Base-by-base conservation (phyloP, 441 rosid species). In the Pelargonium citronellum region DNA sequence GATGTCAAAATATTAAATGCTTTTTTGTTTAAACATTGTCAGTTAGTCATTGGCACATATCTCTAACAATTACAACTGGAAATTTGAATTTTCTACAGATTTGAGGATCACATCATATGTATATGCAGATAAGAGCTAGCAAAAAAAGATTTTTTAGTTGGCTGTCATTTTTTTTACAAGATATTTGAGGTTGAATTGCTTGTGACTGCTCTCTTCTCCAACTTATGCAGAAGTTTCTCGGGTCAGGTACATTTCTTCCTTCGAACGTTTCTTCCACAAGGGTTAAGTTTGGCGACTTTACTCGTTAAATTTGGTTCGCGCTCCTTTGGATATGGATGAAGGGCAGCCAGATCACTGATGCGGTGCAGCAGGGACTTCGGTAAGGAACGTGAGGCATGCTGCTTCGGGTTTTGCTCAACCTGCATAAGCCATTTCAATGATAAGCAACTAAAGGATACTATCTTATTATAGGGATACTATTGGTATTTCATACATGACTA, bases 281-380 rank as follows among this genome's bases (percentile, higher is more conserved):
- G 76, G 73, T 74, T 53, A 63, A 72, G 53, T 6, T 67, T 77
- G 71, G 46, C 60, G 68, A 57, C 71, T 71, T 79, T 69, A 51
- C 76, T 47, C 22, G 78, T 24, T 0, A 10, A 30, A 71, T 81
- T 77, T 2, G 80, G 71, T 63, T 37, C 55, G 69, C 67, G 46
- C 7, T 64, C 77, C 78, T 86, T 83, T 5, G 92, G 90, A 78
- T 87, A 89, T 12, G 95, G 95, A 80, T 91, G 89, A 62, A 85
- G 65, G 2, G 82, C 64, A 2, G 93, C 93, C 63, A 91, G 88
- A 80, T 93, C 97, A 46, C 77, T 74, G 71, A 93, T 81, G 8
- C 84, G 91, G 68, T 74, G 76, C 27, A 88, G 69, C 49, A 91
- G 77, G 62, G 83, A 69, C 77, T 82, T 83, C 0, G 98, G 96